phyloP scores from a whole-genome alignment of 2,329 filamentous ascomycete genomes.

The Teratosphaeria destructans region DNA sequence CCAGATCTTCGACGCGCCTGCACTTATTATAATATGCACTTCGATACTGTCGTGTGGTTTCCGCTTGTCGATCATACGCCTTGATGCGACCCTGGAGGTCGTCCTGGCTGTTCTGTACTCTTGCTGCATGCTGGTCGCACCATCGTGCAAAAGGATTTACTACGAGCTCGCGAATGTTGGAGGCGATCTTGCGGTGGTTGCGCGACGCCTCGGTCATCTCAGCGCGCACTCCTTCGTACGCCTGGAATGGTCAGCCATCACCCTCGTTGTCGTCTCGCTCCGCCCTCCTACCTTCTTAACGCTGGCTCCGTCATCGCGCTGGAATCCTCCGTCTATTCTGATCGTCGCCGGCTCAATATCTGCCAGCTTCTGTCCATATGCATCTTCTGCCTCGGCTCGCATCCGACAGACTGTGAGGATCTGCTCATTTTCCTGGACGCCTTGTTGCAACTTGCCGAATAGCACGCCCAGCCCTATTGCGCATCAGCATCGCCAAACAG shows the following conservation, averaged over 20 bases:
- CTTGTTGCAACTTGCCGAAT: slow-evolving; percentile 94
- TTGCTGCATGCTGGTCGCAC: slow-evolving; percentile 88
- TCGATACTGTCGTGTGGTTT: slow-evolving; percentile 81
- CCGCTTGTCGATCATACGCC: slow-evolving; percentile 82
- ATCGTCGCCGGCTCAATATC: slow-evolving; percentile 77
- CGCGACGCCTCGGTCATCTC: slow-evolving; percentile 88
- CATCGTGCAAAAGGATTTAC: slow-evolving; percentile 89
- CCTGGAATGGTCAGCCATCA: slow-evolving; percentile 41
- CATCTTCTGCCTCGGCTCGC: slow-evolving; percentile 90
- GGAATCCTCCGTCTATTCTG: slow-evolving; percentile 73
- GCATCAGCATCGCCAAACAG: neutral
- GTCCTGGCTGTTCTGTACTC: slow-evolving; percentile 88
- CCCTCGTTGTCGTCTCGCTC: neutral
- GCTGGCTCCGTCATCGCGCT: slow-evolving; percentile 87
- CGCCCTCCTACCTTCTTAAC: slow-evolving; percentile 63
- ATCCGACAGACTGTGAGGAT: slow-evolving; percentile 81
- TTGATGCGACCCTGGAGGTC: slow-evolving; percentile 86
- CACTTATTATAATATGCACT: slow-evolving; percentile 99
- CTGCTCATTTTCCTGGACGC: slow-evolving; percentile 89
- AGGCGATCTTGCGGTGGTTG: slow-evolving; percentile 90
- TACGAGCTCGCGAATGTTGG: slow-evolving; percentile 91
- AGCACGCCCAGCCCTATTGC: slow-evolving; percentile 67
- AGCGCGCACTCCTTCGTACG: slow-evolving; percentile 82
- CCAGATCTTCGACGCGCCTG: slow-evolving; percentile 84
- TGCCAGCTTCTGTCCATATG: slow-evolving; percentile 68